phyloP scores from a whole-genome alignment of 1,139 yeast species.

The Kluyveromyces sp. region DNA sequence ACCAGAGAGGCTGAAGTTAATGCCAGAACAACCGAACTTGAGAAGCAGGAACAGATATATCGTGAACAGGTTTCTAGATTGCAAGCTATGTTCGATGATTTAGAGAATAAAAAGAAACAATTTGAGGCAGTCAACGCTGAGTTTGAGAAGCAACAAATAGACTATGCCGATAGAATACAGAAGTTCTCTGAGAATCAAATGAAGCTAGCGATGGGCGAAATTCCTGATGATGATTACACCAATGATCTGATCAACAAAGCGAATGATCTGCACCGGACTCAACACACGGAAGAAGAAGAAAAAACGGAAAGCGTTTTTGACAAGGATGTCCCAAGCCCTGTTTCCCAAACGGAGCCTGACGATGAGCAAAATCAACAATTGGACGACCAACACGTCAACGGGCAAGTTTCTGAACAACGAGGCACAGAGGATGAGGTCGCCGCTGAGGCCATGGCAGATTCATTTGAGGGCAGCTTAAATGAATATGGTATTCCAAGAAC shows the following conservation, averaged over 20 bases:
- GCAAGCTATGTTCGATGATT: constrained; percentile 30
- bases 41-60: constrained; percentile 34
- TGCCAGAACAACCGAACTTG: constrained; percentile 27
- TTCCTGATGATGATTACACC: constrained; percentile 31
- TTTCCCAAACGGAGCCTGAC: constrained; percentile 33
- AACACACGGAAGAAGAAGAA: constrained; percentile 21
- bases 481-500: constrained; percentile 44
- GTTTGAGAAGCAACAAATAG: constrained; percentile 33
- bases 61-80: constrained; percentile 34
- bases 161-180: constrained; percentile 35
- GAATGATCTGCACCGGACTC: constrained; percentile 2
- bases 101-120: constrained; percentile 32
- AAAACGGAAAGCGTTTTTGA: constrained; percentile 29
- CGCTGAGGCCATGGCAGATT: constrained; percentile 23
- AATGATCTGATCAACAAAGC: constrained; percentile 11
- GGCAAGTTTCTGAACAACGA: constrained; percentile 8
- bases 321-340: constrained; percentile 32
- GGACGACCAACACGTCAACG: constrained; percentile 27
- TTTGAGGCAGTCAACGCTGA: constrained; percentile 35
- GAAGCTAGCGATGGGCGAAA: constrained; percentile 29
- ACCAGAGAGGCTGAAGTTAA: constrained; percentile 33
- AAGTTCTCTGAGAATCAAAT: constrained; percentile 34
- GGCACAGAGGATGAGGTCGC: constrained; percentile 29
- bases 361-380: constrained; percentile 23
- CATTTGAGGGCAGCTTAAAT: constrained; percentile 31